These are phyloP conservation scores for Neurospora terricola DNA, from an alignment of 495 filamentous ascomycete genomes.

Conservation along the genomic window DNA sequence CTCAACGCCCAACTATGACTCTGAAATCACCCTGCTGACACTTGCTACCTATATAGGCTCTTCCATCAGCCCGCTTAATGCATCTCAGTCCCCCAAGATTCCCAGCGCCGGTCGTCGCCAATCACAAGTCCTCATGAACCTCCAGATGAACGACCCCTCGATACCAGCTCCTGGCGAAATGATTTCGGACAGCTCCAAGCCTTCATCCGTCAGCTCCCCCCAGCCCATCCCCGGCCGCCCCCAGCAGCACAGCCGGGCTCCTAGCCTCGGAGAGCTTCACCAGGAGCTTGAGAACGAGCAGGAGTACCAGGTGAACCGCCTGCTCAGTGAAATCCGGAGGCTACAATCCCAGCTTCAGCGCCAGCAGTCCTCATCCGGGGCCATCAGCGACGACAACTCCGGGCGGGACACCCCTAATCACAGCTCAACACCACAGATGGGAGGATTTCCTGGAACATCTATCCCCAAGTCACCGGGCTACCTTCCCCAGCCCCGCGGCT, in stretches of 20 bases:
- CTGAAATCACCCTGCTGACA: slow-evolving; percentile 7
- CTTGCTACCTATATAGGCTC: slow-evolving; percentile 28
- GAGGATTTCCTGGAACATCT: slow-evolving; percentile 8
- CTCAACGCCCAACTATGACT: slow-evolving; percentile 4
- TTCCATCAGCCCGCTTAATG: slow-evolving; percentile 38
- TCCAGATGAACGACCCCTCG: slow-evolving; percentile 60
- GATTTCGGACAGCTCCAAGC: slow-evolving; percentile 33
- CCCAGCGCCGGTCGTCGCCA: slow-evolving; percentile 51
- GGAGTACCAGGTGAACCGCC: slow-evolving; percentile 90
- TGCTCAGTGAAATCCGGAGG: slow-evolving; percentile 79
- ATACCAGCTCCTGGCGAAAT: slow-evolving; percentile 55
- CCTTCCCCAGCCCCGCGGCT: slow-evolving; percentile 42
- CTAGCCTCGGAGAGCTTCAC: slow-evolving; percentile 88
- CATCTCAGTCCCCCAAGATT: slow-evolving; percentile 41
- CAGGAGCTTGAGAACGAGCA: slow-evolving; percentile 93
- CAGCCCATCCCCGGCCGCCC: slow-evolving; percentile 49
- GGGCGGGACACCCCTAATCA: slow-evolving; percentile 45
- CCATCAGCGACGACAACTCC: slow-evolving; percentile 56
- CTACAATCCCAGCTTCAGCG: slow-evolving; percentile 75
- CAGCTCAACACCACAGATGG: slow-evolving; percentile 19
- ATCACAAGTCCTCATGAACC: slow-evolving; percentile 61
- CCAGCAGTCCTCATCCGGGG: slow-evolving; percentile 34
- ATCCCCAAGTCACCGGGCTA: slow-evolving; percentile 43
- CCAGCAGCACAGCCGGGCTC: slow-evolving; percentile 53
- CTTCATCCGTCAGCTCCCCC: slow-evolving; percentile 41